phyloP scores from a whole-genome alignment of 1,284 basidiomycete species.

The Cryptococcus sp. region DNA sequence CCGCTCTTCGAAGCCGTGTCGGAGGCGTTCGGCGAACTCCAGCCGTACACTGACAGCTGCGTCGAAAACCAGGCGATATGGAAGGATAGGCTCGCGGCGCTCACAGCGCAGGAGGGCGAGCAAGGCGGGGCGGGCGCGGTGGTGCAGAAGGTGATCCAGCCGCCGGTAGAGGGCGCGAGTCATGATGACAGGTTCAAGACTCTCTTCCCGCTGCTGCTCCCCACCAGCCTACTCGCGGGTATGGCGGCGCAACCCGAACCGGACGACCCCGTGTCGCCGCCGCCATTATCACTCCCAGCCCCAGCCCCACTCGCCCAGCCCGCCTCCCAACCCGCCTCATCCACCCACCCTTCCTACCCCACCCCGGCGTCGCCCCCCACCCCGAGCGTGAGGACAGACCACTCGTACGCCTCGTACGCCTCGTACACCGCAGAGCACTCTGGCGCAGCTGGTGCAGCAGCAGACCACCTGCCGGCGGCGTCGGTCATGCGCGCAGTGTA shows the following conservation, averaged over 20 bases:
- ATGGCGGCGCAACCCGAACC: slow-evolving; percentile 10
- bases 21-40: slow-evolving; percentile 68
- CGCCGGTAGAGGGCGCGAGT: slow-evolving; percentile 26
- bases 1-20: slow-evolving; percentile 76
- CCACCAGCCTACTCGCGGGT: slow-evolving; percentile 24
- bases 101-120: slow-evolving; percentile 34
- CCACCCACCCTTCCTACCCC: neutral
- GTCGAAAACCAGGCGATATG: slow-evolving; percentile 63
- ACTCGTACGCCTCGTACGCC: neutral
- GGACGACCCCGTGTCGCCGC: slow-evolving; percentile 4
- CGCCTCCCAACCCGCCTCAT: neutral
- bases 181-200: slow-evolving; percentile 46
- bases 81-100: slow-evolving; percentile 56
- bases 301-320: neutral
- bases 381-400: neutral
- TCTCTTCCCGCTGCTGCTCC: slow-evolving; percentile 51
- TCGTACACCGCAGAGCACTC: neutral
- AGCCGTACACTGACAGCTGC: slow-evolving; percentile 62
- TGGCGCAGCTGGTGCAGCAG: too few species aligned
- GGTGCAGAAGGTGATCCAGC: slow-evolving; percentile 24
- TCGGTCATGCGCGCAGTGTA: slow-evolving; percentile 38
- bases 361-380: slow-evolving; percentile 9
- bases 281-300: neutral
- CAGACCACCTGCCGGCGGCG: slow-evolving; percentile 22
- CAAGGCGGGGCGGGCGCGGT: slow-evolving; percentile 9